phyloP scores from a whole-genome alignment of 2,329 filamentous ascomycete species.

The Coniella lustricola region DNA sequence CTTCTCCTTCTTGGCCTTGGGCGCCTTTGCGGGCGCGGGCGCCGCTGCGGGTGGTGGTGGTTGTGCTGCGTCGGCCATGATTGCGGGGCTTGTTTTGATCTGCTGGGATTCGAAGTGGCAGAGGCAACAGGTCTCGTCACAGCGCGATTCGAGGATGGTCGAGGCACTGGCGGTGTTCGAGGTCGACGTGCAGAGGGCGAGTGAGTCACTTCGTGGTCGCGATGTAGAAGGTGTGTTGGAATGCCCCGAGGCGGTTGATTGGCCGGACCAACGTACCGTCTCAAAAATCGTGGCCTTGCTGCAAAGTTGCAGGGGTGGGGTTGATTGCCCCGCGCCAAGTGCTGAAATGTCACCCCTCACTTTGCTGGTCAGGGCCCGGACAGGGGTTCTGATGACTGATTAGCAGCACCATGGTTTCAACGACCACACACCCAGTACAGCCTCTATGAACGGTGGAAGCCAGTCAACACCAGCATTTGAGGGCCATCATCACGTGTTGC shows the following conservation, averaged over 20 bases:
- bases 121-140: neutral
- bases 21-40: slow-evolving; percentile 22
- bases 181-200: neutral
- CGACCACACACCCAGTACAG: no score
- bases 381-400: no score
- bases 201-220: slow-evolving; percentile 5
- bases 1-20: slow-evolving; percentile 43
- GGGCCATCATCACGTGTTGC: no score
- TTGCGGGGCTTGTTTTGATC: neutral
- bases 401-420: no score
- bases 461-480: no score
- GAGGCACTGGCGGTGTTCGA: neutral
- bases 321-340: slow-evolving; percentile 8
- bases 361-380: no score
- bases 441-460: no score
- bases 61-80: slow-evolving; percentile 13
- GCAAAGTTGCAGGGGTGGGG: slow-evolving; percentile 4
- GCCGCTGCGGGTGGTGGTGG: slow-evolving; percentile 6
- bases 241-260: neutral
- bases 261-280: slow-evolving; percentile 3
- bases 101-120: neutral
- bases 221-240: neutral
- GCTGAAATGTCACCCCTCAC: slow-evolving; percentile 4
- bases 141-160: neutral
- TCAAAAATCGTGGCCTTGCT: slow-evolving; percentile 14